Base-by-base conservation (phyloP, 805 yeast species). In the Komagataella kurtzmanii region DNA sequence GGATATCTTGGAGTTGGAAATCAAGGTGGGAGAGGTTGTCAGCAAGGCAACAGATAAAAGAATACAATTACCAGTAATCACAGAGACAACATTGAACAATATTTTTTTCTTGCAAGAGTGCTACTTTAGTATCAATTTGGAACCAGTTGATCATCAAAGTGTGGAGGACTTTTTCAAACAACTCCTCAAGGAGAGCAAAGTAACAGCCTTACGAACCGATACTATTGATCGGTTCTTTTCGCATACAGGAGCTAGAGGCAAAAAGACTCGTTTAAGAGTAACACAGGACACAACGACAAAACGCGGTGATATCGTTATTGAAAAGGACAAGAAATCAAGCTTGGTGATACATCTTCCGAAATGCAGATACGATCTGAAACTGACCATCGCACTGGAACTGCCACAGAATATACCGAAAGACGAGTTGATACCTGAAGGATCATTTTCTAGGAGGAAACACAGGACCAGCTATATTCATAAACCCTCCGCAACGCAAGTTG, bases 311-410 rank as follows among this genome's bases (percentile, higher is more conserved):
- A 81, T 80, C 36, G 83, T 83, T 46, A 85, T 89, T 50, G 81
- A 80, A 54, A 89, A 89, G 61, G 76, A 79, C 57, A 73, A 91
- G 51, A 68, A 88, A n/a, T 77, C 88, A 2, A 88, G 85, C 61
- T 65, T 90, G 52, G 75, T 79, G 59, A 71, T 89, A 18, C 81
- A 78, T 59, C 76, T 84, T 51, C 97, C 97, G 3, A 83, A 85
- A 56, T 79, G 85, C 36, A 73, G 81, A 65, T 83, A 81, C 61
- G 97, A 89, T 66, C 71, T 83, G 57, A 75, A 95, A 58, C 69
- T 89, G 44, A 81, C 95, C 5, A 67, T 90, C 56, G 79, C 88
- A 44, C 65, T 85, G 24, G 97, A 89, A 77, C 63, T 82, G 54
- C 96, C 96, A 0, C 76, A 78, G 21, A 74, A 77, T 40, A 80